Base-by-base conservation (phyloP, 495 filamentous ascomycete species). In the Sphaerosporella brunnea region DNA sequence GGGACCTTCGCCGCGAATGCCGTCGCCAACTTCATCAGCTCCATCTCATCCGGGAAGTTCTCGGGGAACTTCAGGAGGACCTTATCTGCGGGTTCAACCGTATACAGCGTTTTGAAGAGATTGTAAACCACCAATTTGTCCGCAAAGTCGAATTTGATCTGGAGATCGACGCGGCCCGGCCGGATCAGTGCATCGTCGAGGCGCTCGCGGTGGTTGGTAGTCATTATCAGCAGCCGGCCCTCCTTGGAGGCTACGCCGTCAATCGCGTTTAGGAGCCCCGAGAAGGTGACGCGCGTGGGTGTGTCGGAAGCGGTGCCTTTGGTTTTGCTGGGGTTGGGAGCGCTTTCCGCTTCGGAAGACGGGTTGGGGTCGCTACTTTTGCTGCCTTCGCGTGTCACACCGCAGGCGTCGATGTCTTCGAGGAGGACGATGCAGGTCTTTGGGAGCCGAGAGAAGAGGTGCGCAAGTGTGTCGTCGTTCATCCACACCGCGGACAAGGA, bases 201-300 rank as follows among this genome's bases (percentile, higher is more conserved):
- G 15, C 70, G 68, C 51, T 87, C 79, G 1, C 77, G 78, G 46
- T 77, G 70, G 61, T 92, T 92, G 19, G 80, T 87, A 0, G 84
- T 90, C 77, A 90, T 84, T 63, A 90, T 74, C 5, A 90, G 69
- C 7, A 88, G 72, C 23, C 80, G 72, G 21, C 83, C 84, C 64
- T 88, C 83, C 47, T 85, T 79, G 1, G 78, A 79, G 4, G 79
- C 79, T 0, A 87, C 83, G 23, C 84, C 83, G 54, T 92, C 84
- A 50, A 92, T 80, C 37, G 73, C 74, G 61, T 92, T 90, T n/a
- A 92, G 68, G 0, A 92, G 68, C 0, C 80, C 82, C 0, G 82
- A 85, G 5, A 88, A 67, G 0, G 80, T 77, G 36, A 86, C 51
- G 5, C 21, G 4, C 7, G 18, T 21, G 7, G 5, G 4, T 4